Evolutionary conservation across 169 alveolate genomes (phyloP), one percentile per base, ranked within the genome.

Genomic region (Plasmodium yoelii): DNA sequence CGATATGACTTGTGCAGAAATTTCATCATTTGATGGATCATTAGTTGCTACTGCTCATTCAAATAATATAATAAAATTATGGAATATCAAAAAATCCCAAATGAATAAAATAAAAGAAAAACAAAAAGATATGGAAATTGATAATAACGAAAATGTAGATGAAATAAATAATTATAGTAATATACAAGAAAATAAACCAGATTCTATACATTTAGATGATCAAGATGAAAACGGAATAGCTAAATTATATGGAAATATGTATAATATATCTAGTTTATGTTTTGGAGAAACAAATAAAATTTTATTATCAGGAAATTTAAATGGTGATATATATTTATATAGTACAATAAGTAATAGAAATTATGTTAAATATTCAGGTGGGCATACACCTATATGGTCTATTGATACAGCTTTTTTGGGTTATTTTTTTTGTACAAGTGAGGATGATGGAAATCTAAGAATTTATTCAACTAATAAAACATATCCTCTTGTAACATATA

Each of bases 241-340:
- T 12, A 82, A 26, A 65, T 67, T 82, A 24, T 82, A 82, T 82
- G 90, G 90, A 55, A 82, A 82, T 24, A 24, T 57, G 2, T 53
- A 18, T 67, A 82, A 82, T 56, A 72, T 82, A 22, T 65, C 90
- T 46, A 82, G 90, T 44, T 28, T 82, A 68, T 61, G 73, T 19
- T 82, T 82, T 82, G 90, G 90, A 67, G 90, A 82, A 67, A 65
- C 90, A 26, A 68, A 82, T 82, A 82, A 82, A 82, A 82, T 82
- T 55, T 56, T 82, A 49, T 70, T 82, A 28, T 82, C 90, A 19
- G 90, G 90, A 51, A 82, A 82, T 82, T 55, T 82, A 53, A 82
- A 82, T 82, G 90, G 90, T 15, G 90, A 82, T 82, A 70, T 82
- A 55, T 82, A 82, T 39, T 44, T 82, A 28, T 82, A 82, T 59